Percentiles rank a stretch among this genome's conserved stretches.
These are phyloP conservation scores for Triglochin maritima DNA, from an alignment of 106 monocot genomes.

Conservation along the genomic window DNA sequence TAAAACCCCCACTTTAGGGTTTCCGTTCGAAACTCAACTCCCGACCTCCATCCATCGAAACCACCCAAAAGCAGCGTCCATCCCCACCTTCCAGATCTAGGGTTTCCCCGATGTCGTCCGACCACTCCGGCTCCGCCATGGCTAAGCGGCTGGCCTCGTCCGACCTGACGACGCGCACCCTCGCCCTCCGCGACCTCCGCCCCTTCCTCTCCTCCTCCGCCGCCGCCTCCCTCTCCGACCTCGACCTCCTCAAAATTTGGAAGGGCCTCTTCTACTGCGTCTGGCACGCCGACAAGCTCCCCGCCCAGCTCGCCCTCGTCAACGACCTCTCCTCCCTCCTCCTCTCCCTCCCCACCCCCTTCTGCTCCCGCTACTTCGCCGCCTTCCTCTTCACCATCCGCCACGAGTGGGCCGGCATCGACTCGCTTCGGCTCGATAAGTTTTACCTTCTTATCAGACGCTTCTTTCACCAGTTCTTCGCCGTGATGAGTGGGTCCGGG, in stretches of 20 bases:
- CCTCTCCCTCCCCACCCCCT: constrained; percentile 16
- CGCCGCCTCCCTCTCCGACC: constrained; percentile 25
- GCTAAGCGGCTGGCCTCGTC: constrained; percentile 75
- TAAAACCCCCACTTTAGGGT: no score
- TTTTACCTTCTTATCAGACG: constrained; percentile 76
- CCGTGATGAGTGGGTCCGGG: constrained; percentile 27
- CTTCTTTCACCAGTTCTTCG: constrained; percentile 45
- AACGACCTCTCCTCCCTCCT: constrained; percentile 46
- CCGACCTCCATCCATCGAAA: no score
- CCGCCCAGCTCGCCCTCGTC: constrained; percentile 48
- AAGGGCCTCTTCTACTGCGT: constrained; percentile 95
- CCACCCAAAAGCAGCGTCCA: no score
- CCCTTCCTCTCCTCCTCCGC: constrained; percentile 29
- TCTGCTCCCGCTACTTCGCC: constrained; percentile 43
- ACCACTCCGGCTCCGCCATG: constrained; percentile 27
- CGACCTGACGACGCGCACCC: constrained; percentile 37
- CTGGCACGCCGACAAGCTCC: constrained; percentile 85
- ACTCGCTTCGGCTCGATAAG: constrained; percentile 77
- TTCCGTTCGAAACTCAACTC: no score
- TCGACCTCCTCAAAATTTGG: constrained; percentile 92
- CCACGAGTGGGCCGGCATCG: constrained; percentile 90
- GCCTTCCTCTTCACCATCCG: constrained; percentile 59
- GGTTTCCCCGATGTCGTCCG: constrained; percentile 12
- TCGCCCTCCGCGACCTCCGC: constrained; percentile 44
- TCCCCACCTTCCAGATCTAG: constrained; percentile 2